Percentiles rank a stretch among this genome's conserved stretches.
phyloP scores from a whole-genome alignment of 257 asterid genomes.

The Knoxia roxburghii region DNA sequence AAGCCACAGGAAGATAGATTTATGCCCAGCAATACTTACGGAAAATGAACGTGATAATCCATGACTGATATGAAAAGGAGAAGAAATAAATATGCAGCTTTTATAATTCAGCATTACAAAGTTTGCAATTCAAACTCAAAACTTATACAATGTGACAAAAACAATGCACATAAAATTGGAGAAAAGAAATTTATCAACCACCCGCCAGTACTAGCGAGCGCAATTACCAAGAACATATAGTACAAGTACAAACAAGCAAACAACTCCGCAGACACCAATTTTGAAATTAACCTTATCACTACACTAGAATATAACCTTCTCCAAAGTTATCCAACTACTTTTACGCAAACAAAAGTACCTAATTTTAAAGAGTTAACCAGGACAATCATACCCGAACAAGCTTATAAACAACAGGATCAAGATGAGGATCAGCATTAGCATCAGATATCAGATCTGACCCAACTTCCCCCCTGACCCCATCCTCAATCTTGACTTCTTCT shows the following conservation, averaged over 20 bases:
- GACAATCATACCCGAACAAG: constrained; percentile 59
- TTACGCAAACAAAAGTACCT: neutral
- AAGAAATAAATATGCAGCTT: no score
- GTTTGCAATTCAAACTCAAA: neutral
- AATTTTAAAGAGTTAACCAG: neutral
- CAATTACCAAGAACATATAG: neutral
- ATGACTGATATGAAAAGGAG: neutral
- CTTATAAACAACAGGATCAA: constrained; percentile 80
- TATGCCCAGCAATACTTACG: neutral
- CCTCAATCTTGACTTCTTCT: constrained; percentile 40
- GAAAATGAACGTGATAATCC: neutral
- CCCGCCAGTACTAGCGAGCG: neutral
- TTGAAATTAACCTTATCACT: neutral
- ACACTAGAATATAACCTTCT: neutral
- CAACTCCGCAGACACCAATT: neutral
- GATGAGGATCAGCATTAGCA: constrained; percentile 56
- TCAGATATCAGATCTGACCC: constrained; percentile 10
- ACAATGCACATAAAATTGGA: neutral
- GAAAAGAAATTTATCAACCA: neutral
- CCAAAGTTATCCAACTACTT: neutral
- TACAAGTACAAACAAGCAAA: neutral
- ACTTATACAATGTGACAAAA: neutral
- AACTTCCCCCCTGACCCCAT: constrained; percentile 15
- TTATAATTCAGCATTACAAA: neutral
- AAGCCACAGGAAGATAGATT: neutral